Base-by-base conservation (phyloP, 495 filamentous ascomycete species). In the Aspergillus asperescens region DNA sequence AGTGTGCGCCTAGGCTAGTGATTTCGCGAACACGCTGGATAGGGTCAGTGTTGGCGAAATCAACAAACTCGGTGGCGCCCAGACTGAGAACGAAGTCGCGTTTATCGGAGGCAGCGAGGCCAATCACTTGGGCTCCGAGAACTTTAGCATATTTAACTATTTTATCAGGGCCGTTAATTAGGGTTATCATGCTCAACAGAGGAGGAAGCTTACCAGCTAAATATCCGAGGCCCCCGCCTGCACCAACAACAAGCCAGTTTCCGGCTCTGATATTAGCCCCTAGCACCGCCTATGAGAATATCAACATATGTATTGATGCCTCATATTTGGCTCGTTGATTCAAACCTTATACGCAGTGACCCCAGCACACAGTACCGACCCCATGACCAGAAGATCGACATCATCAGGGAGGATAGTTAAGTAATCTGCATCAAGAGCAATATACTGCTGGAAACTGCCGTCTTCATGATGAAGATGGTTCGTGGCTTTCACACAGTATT, bases 391-490 rank as follows among this genome's bases (percentile, higher is more conserved):
- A 0, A 70, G 71, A 61, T 77, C 70, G 43, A 75, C 59, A 62
- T 77, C 74, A 55, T 73, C 64, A 12, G 74, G 73, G 28, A 77
- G 50, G 13, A 76, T 45, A 3, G 73, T 73, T 58, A 76, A 46
- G 46, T 76, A 75, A 35, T 71, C 70, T 22, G 73, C 73, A 64
- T 76, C 70, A 19, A 77, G 56, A 1, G 65, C 69, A 47, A 77
- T 73, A 50, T 71, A 76, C 59, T 76, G 56, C 60, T 75, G 72
- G 35, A 75, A 76, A 29, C 68, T 70, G 3, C 75, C 76, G 56
- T 77, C 75, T 32, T 74, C 74, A 50, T 78, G 73, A 47, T 76
- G 74, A 16, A 77, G 53, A 57, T 77, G 76, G 28, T 77, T 77
- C 6, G 73, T 76, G 38, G 67, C 66, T 43, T 67, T 63, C 22